phyloP scores from a whole-genome alignment of 176 grass and related monocot species.

The Oryza officinalis region DNA sequence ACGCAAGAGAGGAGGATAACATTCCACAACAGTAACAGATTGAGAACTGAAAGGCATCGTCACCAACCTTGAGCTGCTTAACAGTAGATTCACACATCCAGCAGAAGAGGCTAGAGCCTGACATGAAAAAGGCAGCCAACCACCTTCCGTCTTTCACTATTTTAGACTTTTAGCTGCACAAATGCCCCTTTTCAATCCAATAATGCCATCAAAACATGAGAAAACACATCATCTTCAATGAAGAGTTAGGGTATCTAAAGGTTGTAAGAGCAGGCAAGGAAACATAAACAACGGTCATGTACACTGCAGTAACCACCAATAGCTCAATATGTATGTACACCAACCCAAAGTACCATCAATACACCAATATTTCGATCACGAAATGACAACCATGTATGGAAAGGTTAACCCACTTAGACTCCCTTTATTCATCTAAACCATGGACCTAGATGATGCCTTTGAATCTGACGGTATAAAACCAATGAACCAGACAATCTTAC shows the following conservation, averaged over 20 bases:
- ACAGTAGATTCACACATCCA: not conserved
- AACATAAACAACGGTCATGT: slow-evolving; percentile 24
- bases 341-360: slow-evolving; percentile 34
- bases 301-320: slow-evolving; percentile 27
- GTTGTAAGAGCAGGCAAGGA: not conserved
- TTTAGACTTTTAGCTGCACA: not conserved
- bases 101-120: not conserved
- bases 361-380: slow-evolving; percentile 38
- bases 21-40: not conserved
- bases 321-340: slow-evolving; percentile 50
- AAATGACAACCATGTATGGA: slow-evolving; percentile 35
- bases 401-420: slow-evolving; percentile 16
- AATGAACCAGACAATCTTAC: slow-evolving; percentile 43
- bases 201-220: not conserved
- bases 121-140: slow-evolving; percentile 3
- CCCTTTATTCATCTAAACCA: slow-evolving; percentile 44
- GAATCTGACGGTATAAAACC: slow-evolving; percentile 37
- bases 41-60: not conserved
- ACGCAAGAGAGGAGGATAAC: not conserved
- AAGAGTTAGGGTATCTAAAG: not conserved
- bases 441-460: slow-evolving; percentile 35
- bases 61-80: not conserved
- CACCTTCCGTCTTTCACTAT: not conserved
- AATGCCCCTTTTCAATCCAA: not conserved
- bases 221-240: not conserved